Conservation (phyloP, 495 filamentous ascomycete genomes). For the Aspergillus sclerotioniger region DNA sequence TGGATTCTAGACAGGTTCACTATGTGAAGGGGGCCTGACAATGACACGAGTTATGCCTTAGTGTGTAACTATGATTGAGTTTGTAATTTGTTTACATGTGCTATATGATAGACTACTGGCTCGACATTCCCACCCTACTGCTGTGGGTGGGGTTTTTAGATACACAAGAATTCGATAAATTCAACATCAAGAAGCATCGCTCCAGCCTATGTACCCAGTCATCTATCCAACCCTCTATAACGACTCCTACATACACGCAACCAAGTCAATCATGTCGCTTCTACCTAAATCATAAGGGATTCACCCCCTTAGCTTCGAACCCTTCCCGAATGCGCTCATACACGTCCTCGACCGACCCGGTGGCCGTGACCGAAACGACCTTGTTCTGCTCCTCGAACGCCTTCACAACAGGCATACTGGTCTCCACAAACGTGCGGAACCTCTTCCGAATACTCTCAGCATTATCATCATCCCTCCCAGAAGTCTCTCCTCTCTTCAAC, state of each 20-base stretch:
- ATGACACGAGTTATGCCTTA: constrained; percentile 43
- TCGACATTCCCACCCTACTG: no score
- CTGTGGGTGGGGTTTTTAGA: not conserved
- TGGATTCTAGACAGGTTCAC: constrained; percentile 18
- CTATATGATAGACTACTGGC: no score
- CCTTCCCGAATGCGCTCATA: constrained; percentile 63
- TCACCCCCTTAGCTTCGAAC: constrained; percentile 48
- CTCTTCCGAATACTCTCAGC: constrained; percentile 92
- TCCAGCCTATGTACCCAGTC: not conserved
- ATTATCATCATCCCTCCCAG: constrained; percentile 89
- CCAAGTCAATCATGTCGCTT: not conserved
- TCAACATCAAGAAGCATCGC: not conserved
- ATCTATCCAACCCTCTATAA: not conserved
- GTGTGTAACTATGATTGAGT: not conserved
- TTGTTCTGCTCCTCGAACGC: constrained; percentile 72
- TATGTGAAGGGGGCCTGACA: constrained; percentile 12
- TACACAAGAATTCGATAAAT: not conserved
- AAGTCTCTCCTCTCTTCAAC: constrained; percentile 87
- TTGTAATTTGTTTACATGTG: no score
- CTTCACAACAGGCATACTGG: constrained; percentile 94
- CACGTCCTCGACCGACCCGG: constrained; percentile 66
- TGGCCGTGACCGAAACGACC: constrained; percentile 75
- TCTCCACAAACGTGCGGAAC: constrained; percentile 89
- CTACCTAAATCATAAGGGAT: constrained; percentile 22
- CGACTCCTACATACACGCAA: not conserved